Percentiles rank a stretch among this genome's conserved stretches.
These are phyloP conservation scores for Pseudopediastrum boryanum DNA, from an alignment of 139 green algal species.

Conservation along the genomic window DNA sequence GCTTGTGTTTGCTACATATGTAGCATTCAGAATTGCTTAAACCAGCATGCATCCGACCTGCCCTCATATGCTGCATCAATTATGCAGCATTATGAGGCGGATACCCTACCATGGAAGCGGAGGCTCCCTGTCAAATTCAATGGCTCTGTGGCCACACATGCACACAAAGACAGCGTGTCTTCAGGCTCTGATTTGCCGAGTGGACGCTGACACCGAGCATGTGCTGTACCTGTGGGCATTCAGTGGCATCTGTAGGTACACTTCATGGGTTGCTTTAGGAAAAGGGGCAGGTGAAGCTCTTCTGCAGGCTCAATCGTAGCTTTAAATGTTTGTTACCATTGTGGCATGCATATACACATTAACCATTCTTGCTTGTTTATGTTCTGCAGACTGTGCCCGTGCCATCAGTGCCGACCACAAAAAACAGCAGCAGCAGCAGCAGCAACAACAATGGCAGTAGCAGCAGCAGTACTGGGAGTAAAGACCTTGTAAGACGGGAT, in stretches of 20 bases:
- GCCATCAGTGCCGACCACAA: neutral
- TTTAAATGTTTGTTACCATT: neutral
- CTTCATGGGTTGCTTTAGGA: neutral
- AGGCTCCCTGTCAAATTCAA: no score
- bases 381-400: neutral
- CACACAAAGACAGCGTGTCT: no score
- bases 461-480: neutral
- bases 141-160: no score
- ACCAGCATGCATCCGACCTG: neutral
- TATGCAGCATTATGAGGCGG: neutral
- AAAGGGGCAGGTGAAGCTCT: neutral
- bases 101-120: neutral
- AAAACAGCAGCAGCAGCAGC: neutral
- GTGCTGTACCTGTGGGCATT: neutral
- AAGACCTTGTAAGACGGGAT: neutral
- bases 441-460: neutral
- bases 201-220: no score
- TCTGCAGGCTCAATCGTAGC: neutral
- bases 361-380: neutral
- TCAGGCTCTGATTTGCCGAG: no score
- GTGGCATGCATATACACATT: conserved; percentile 1
- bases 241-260: no score
- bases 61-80: no score
- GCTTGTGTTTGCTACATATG: neutral
- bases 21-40: neutral